Evolutionary conservation across 2,329 filamentous ascomycete genomes (phyloP).

Genomic region (Aspergillus fumigatiaffinis): DNA sequence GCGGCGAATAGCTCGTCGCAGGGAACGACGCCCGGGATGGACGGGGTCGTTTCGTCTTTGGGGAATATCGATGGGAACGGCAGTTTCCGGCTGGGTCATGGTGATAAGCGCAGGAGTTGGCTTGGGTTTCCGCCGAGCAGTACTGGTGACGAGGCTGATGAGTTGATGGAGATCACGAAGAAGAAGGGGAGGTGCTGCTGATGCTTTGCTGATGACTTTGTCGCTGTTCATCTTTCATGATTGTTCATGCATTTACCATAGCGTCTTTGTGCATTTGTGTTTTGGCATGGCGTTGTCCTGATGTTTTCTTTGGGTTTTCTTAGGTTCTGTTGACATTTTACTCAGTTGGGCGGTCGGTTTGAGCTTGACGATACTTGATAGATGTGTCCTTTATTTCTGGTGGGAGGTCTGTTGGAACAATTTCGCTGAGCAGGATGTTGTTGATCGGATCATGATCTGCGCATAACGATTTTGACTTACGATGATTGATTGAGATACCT

Average conservation of each 20-base stretch:
- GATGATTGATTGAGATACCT: neutral
- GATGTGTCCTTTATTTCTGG: neutral
- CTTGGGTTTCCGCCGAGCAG: slow-evolving; percentile 55
- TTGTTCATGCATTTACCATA: neutral
- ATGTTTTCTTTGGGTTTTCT: neutral
- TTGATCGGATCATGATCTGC: neutral
- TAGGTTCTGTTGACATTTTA: neutral
- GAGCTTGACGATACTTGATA: neutral
- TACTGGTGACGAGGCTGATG: slow-evolving; percentile 33
- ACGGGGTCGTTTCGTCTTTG: slow-evolving; percentile 37
- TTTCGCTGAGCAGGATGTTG: too few relatives aligned
- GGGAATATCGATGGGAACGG: slow-evolving; percentile 46
- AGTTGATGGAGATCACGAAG: slow-evolving; percentile 29
- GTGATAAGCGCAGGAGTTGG: slow-evolving; percentile 65
- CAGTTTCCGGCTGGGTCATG: slow-evolving; percentile 56
- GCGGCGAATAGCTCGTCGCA: slow-evolving; percentile 45
- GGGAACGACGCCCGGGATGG: slow-evolving; percentile 44
- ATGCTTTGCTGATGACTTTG: slow-evolving; percentile 6
- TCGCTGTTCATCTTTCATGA: neutral
- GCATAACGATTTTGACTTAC: neutral
- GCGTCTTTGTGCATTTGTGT: neutral
- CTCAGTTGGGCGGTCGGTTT: neutral
- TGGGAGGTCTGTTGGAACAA: neutral
- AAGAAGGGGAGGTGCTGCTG: slow-evolving; percentile 41
- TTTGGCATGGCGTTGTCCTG: neutral